Base-by-base conservation (phyloP, 495 filamentous ascomycete genomes). In the Aspergillus baeticus region DNA sequence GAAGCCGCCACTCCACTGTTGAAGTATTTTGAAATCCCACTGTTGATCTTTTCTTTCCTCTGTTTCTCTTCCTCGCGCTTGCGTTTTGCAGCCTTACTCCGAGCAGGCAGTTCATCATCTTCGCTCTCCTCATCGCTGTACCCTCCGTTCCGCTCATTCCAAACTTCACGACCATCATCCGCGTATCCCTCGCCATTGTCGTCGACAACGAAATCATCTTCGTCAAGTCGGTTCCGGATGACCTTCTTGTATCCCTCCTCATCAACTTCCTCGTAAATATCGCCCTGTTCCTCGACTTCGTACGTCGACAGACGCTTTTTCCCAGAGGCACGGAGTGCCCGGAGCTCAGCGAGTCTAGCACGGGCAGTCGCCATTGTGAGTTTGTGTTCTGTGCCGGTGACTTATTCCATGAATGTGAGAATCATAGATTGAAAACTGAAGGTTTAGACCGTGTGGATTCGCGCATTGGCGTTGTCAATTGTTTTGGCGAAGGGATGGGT, bases 191-290 rank as follows among this genome's bases (percentile, higher is more conserved):
- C 89, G 48, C 91, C 92, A 73, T 95, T 92, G 72, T 94, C 89
- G 71, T 95, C 90, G 50, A 98, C 90, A 52, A 98, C 93, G 57
- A 98, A 98, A 74, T 98, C 94, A 68, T 98, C 94, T 66, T 92
- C 81, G 67, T 96, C 90, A 41, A 98, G 79, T 18, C 95, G 88
- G 41, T 87, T 84, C 35, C 93, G 83, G 37, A 98, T 91, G 52
- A 97, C 84, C 67, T 96, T 94, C 72, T 96, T 96, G 79, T 98
- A 98, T 45, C 89, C 88, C 64, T 96, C 92, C 62, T 98, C 94
- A 67, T 98, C 92, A 46, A 98, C 92, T 69, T 96, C 93, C 53
- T 97, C 93, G 74, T 96, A 98, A 37, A 98, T 77, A 48, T 89
- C 84, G 51, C 86, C 86, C 63, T 88, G 88, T 51, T 97, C 86